Conservation (phyloP, 148 eudicot genomes). For the Heliosperma pusillum region DNA sequence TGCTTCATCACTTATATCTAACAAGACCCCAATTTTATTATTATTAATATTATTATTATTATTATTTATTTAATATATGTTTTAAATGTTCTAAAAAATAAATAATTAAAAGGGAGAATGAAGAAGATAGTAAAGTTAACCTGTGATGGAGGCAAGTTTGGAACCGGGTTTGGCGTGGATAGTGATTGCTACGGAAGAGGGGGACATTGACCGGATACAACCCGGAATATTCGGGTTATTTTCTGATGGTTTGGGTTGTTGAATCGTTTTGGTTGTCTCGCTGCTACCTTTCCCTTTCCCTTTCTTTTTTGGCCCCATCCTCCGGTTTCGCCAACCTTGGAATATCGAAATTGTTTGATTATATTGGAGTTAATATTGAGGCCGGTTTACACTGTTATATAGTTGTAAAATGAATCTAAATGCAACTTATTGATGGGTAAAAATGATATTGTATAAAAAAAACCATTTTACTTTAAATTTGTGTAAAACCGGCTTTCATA, state of each 20-base stretch:
- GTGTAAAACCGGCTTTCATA: too few species aligned
- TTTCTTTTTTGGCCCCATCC: slow-evolving; percentile 64
- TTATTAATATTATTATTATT: not conserved
- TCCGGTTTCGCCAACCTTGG: not conserved
- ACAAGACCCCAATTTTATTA: not conserved
- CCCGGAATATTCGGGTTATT: slow-evolving; percentile 37
- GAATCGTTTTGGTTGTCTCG: slow-evolving; percentile 36
- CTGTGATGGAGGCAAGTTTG: slow-evolving; percentile 78
- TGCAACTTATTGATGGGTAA: too few species aligned
- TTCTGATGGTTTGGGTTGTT: slow-evolving; percentile 2
- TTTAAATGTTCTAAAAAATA: too few species aligned
- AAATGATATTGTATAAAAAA: too few species aligned
- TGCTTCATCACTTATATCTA: slow-evolving; percentile 80
- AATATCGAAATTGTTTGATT: too few species aligned
- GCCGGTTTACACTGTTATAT: too few species aligned
- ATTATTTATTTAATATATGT: not conserved
- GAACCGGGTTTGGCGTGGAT: slow-evolving; percentile 97
- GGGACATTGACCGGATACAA: slow-evolving; percentile 55
- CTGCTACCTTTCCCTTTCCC: slow-evolving; percentile 49
- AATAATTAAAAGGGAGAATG: not conserved
- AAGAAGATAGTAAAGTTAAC: slow-evolving; percentile 24
- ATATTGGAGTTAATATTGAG: too few species aligned
- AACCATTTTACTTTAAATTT: too few species aligned
- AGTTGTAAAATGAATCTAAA: too few species aligned
- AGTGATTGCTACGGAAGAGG: slow-evolving; percentile 75